Base-by-base conservation (phyloP, 805 yeast genomes). In the Pichia paraexigua region DNA sequence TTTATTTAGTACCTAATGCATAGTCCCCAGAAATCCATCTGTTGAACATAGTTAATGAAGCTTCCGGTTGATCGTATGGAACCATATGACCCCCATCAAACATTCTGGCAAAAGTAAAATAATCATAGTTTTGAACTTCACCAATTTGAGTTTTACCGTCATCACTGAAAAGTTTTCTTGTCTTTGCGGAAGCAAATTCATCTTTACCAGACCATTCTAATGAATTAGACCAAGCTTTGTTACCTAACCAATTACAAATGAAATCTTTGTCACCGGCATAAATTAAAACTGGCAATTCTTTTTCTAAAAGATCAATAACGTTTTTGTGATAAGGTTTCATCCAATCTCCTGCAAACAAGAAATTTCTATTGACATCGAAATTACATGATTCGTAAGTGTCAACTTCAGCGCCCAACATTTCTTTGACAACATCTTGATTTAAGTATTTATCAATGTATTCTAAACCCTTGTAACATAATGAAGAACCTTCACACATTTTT, bases 221-320 rank as follows among this genome's bases (percentile, higher is more conserved):
- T 56, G 68, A 74, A 63, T 85, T 76, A 17, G 90, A 71, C 94
- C 95, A 88, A 15, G 87, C 94, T 58, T 79, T 80, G 70, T 88
- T 87, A 58, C 96, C 97, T 57, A 89, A 74, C 94, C 96, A 89
- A 72, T 89, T 89, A 71, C 96, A 89, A 63, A 89, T 88, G 68
- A 78, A 89, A 68, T 89, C 97, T 69, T 89, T 87, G 67, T 89
- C 95, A 63, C 97, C 97, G n/a, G 96, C 96, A 60, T 89, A 90
- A 55, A 88, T 79, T 62, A 90, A 76, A 5, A 89, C 91, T 20
- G 96, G 96, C 45, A 88, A 63, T 25, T 79, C 84, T 52, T 75
- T 67, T 61, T 87, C 83, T 60, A 89, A 75, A 55, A 83, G 71
- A 45, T 79, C 79, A 50, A 80, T 65, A 40, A 79, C 82, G 46